Conservation (phyloP, 805 yeast species). For the Candida michaelii region DNA sequence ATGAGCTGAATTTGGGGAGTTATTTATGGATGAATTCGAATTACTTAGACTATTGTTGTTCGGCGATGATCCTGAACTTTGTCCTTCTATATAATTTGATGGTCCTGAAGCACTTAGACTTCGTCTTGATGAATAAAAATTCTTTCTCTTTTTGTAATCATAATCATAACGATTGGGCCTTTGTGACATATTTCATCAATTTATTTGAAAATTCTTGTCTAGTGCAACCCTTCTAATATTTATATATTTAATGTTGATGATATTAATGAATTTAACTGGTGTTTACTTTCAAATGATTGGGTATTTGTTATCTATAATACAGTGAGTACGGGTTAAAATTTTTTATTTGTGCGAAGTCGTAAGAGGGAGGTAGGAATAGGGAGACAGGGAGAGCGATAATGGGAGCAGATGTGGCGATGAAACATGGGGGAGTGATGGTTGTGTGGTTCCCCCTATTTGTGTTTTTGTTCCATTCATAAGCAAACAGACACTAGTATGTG, state of each 20-base stretch:
- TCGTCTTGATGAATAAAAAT: constrained; percentile 11
- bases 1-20: background rate
- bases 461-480: too few relatives aligned
- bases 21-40: background rate
- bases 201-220: background rate
- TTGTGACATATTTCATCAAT: constrained; percentile 3
- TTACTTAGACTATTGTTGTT: background rate
- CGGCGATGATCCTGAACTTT: background rate
- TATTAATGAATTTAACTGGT: background rate
- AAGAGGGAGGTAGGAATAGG: background rate
- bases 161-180: constrained; percentile 13
- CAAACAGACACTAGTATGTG: too few relatives aligned
- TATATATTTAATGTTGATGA: background rate
- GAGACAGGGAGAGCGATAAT: background rate
- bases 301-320: constrained; percentile 1
- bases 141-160: constrained; percentile 13
- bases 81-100: constrained; percentile 1
- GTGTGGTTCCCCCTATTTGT: too few relatives aligned
- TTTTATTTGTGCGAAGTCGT: background rate
- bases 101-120: constrained; percentile 11
- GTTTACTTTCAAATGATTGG: background rate
- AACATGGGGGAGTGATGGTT: too few relatives aligned
- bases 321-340: constrained; percentile 1
- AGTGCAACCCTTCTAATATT: background rate
- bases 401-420: background rate